Conservation (phyloP, 2,329 filamentous ascomycete genomes). For the Penicillium hesseltinei region DNA sequence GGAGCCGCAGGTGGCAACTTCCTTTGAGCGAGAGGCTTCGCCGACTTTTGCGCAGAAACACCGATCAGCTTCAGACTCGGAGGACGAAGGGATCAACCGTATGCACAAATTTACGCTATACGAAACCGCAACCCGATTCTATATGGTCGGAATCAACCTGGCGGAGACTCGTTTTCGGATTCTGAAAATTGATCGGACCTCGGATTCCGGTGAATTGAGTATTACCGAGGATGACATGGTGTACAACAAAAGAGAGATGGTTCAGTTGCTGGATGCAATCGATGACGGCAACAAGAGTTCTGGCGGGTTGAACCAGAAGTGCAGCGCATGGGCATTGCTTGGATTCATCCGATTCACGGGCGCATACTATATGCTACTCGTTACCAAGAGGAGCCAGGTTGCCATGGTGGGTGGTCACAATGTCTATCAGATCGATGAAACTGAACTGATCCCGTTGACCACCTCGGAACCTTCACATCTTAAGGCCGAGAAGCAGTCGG, state of each 20-base stretch:
- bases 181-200: slow-evolving; percentile 89
- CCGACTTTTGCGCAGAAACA: slow-evolving; percentile 40
- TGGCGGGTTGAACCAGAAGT: slow-evolving; percentile 84
- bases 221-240: slow-evolving; percentile 93
- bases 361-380: slow-evolving; percentile 93
- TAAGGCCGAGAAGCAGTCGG: slow-evolving; percentile 78
- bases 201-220: slow-evolving; percentile 72
- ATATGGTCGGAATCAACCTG: slow-evolving; percentile 89
- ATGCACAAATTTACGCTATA: slow-evolving; percentile 99
- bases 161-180: slow-evolving; percentile 86
- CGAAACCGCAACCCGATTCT: slow-evolving; percentile 89
- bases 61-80: slow-evolving; percentile 35
- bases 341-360: slow-evolving; percentile 97
- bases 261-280: slow-evolving; percentile 86
- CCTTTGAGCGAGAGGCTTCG: slow-evolving; percentile 45
- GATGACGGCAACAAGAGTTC: slow-evolving; percentile 91
- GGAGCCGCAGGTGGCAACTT: slow-evolving; percentile 45
- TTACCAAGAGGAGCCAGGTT: slow-evolving; percentile 93
- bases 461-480: slow-evolving; percentile 65
- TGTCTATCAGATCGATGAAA: slow-evolving; percentile 91
- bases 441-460: slow-evolving; percentile 84
- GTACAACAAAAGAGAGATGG: slow-evolving; percentile 90
- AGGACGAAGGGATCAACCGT: slow-evolving; percentile 50
- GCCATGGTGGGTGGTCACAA: slow-evolving; percentile 96
- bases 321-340: slow-evolving; percentile 87